Percentiles rank a stretch among this genome's conserved stretches.
Evolutionary conservation across 768 basidiomycete genomes (phyloP).

Genomic region (Mrakia gelida): DNA sequence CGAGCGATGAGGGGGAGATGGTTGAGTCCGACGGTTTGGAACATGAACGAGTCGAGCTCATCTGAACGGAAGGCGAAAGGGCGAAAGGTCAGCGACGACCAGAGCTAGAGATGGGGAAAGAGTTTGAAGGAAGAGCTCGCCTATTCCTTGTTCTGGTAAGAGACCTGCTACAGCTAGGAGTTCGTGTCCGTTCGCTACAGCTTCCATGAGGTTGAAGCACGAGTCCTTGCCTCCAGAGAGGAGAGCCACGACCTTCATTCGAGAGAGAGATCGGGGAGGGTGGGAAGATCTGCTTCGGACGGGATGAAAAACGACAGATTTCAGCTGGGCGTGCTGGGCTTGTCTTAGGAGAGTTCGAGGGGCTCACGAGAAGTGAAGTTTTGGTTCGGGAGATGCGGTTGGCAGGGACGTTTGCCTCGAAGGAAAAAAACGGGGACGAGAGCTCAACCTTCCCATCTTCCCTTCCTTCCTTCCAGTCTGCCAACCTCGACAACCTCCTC

Average conservation of each 20-base stretch:
- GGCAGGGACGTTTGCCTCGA: background rate
- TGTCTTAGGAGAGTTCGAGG: background rate
- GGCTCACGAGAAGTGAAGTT: background rate
- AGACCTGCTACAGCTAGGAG: conserved; percentile 85
- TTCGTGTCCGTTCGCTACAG: conserved; percentile 75
- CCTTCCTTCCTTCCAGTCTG: background rate
- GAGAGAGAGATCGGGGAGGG: background rate
- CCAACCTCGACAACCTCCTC: background rate
- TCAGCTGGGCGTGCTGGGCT: background rate
- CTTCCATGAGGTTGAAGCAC: conserved; percentile 91
- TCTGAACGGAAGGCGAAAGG: conserved; percentile 53
- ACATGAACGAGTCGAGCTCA: conserved; percentile 96
- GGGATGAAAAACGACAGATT: background rate
- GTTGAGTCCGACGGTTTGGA: conserved; percentile 98
- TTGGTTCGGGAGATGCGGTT: background rate
- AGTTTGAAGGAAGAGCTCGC: conserved; percentile 48
- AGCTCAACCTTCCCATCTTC: background rate
- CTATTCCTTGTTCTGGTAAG: conserved; percentile 76
- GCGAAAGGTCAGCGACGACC: conserved; percentile 32
- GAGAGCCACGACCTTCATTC: conserved; percentile 73
- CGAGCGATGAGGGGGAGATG: conserved; percentile 79
- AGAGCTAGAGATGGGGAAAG: conserved; percentile 29
- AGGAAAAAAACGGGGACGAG: background rate
- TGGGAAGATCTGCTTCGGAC: background rate
- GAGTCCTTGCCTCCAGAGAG: conserved; percentile 98